These are phyloP conservation scores for Croton setiger DNA, from an alignment of 441 rosid genomes.

Conservation along the genomic window DNA sequence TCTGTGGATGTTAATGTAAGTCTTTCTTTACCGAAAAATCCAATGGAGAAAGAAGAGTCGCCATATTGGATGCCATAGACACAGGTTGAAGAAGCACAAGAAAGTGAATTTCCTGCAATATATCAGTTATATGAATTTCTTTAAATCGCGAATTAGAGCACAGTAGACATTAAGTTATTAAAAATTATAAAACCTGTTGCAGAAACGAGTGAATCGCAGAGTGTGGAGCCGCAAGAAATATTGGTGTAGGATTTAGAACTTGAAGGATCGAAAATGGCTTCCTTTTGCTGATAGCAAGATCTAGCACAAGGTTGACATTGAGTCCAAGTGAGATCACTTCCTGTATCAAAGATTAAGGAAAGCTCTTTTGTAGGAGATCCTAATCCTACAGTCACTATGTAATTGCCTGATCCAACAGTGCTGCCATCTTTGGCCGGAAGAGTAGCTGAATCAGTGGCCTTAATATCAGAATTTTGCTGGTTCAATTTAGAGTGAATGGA, in stretches of 20 bases:
- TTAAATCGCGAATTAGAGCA: too few relatives aligned
- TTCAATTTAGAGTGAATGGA: constrained; percentile 44
- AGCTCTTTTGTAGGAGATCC: constrained; percentile 69
- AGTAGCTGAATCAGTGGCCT: constrained; percentile 25
- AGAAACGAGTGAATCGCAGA: constrained; percentile 49
- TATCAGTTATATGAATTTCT: too few relatives aligned
- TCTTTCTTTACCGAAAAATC: constrained; percentile 58
- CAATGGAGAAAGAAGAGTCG: constrained; percentile 63
- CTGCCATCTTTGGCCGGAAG: constrained; percentile 59
- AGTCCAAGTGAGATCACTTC: constrained; percentile 78
- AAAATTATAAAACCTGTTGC: constrained; percentile 31
- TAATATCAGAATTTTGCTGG: constrained; percentile 13
- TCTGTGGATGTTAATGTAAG: constrained; percentile 50
- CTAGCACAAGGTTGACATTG: constrained; percentile 43
- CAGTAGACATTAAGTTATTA: too few relatives aligned
- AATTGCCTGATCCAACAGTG: constrained; percentile 61
- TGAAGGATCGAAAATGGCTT: constrained; percentile 36
- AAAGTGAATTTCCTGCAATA: constrained; percentile 49
- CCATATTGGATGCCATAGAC: constrained; percentile 73
- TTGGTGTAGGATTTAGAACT: constrained; percentile 50
- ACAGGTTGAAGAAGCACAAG: constrained; percentile 55
- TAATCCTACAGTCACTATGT: constrained; percentile 46
- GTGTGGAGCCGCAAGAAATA: constrained; percentile 52
- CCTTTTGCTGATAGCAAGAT: constrained; percentile 27
- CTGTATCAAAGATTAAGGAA: constrained; percentile 60